Conservation (phyloP, 2,329 filamentous ascomycete species). For the Fusarium buharicum region DNA sequence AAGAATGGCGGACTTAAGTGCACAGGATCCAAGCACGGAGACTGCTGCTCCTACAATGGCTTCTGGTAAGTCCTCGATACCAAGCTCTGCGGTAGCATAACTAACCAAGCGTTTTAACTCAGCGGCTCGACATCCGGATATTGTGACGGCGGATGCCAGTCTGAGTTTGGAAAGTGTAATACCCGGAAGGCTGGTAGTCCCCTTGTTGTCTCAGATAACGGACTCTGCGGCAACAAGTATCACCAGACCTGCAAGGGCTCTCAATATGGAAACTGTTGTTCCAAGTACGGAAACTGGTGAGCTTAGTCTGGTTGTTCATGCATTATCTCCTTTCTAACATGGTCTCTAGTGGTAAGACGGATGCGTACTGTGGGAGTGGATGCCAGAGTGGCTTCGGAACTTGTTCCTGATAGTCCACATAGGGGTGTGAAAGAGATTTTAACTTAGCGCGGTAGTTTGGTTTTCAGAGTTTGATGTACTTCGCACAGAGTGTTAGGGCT, state of each 20-base stretch:
- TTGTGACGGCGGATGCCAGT: conserved; percentile 49
- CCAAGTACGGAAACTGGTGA: conserved; percentile 20
- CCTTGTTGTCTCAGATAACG: conserved; percentile 33
- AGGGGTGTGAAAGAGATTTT: not conserved
- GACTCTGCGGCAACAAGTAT: conserved; percentile 33
- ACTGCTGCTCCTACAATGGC: conserved; percentile 53
- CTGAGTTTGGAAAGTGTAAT: conserved; percentile 47
- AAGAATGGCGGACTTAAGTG: conserved; percentile 45
- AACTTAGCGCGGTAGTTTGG: no score
- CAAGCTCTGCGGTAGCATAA: no score
- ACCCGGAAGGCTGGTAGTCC: conserved; percentile 19
- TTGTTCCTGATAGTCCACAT: conserved; percentile 1
- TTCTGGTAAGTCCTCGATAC: conserved; percentile 46
- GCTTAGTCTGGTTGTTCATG: not conserved
- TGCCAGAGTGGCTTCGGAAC: conserved; percentile 20
- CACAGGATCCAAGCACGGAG: conserved; percentile 47
- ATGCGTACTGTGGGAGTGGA: conserved; percentile 11
- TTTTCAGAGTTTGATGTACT: not conserved
- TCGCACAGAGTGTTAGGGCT: not conserved
- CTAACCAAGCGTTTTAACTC: not conserved
- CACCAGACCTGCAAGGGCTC: conserved; percentile 35
- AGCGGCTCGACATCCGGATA: conserved; percentile 31
- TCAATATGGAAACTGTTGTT: conserved; percentile 31
- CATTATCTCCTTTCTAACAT: not conserved
- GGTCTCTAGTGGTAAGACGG: conserved; percentile 18